These are phyloP conservation scores for Aristolochia californica DNA, from an alignment of 164 flowering plant genomes.

Conservation along the genomic window DNA sequence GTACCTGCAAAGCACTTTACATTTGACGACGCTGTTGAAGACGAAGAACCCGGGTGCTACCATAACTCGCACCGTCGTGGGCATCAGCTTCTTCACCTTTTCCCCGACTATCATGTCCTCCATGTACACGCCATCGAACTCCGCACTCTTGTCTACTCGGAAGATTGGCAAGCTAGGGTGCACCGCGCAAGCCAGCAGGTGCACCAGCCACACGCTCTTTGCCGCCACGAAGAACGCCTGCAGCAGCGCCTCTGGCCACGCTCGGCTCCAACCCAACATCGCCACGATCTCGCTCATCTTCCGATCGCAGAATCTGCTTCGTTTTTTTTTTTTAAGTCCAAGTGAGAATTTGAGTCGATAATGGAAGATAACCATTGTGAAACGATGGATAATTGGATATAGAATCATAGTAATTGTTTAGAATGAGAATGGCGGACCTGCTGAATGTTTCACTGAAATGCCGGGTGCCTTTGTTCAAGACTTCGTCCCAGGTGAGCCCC, in stretches of 20 bases:
- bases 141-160: conserved; percentile 50
- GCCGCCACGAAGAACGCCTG: conserved; percentile 86
- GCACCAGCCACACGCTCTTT: conserved; percentile 79
- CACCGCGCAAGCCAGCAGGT: conserved; percentile 69
- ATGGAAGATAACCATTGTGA: too few species aligned
- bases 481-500: conserved; percentile 79
- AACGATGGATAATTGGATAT: too few species aligned
- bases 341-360: too few species aligned
- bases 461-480: conserved; percentile 65
- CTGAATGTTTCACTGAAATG: conserved; percentile 87
- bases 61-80: conserved; percentile 61
- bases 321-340: too few species aligned
- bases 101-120: conserved; percentile 80
- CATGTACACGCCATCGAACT: conserved; percentile 74
- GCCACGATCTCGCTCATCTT: conserved; percentile 83
- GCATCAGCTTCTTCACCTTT: conserved; percentile 38
- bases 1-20: conserved; percentile 82
- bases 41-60: conserved; percentile 92
- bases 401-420: too few species aligned
- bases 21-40: conserved; percentile 61
- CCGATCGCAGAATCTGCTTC: conserved; percentile 57
- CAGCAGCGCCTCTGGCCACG: conserved; percentile 82
- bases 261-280: conserved; percentile 79
- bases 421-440: too few species aligned
- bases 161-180: conserved; percentile 67